These are phyloP conservation scores for Diaporthe australafricana DNA, from an alignment of 2,329 filamentous ascomycete species.

Conservation along the genomic window DNA sequence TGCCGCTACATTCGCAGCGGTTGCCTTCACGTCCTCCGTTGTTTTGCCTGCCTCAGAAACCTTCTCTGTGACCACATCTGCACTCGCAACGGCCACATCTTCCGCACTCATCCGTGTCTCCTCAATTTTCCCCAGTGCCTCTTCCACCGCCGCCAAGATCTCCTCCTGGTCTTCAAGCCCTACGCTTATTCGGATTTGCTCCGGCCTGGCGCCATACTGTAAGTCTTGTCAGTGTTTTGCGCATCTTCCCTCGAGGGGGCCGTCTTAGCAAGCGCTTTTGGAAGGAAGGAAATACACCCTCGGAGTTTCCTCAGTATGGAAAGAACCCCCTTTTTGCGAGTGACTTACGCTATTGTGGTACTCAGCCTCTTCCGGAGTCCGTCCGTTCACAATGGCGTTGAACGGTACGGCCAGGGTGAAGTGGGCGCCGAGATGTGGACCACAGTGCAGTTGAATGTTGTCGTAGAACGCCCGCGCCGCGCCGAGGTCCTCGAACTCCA, in stretches of 20 bases:
- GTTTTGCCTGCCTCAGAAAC: too few relatives aligned
- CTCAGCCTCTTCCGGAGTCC: constrained; percentile 49
- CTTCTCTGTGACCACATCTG: too few relatives aligned
- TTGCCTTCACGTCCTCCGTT: too few relatives aligned
- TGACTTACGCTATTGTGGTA: constrained; percentile 46
- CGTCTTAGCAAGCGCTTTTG: too few relatives aligned
- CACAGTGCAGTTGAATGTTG: constrained; percentile 58
- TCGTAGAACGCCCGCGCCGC: constrained; percentile 62
- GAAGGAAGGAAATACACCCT: background rate
- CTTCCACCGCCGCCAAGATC: constrained; percentile 52
- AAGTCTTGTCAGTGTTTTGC: background rate
- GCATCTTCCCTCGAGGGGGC: background rate
- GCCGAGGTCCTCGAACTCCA: constrained; percentile 60
- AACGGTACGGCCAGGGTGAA: constrained; percentile 62
- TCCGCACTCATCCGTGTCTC: too few relatives aligned
- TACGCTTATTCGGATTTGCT: constrained; percentile 59
- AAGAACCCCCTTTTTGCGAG: background rate
- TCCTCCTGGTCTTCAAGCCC: constrained; percentile 59
- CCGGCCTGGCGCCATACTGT: constrained; percentile 50
- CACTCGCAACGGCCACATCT: too few relatives aligned
- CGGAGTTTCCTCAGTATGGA: too few relatives aligned
- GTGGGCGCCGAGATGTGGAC: constrained; percentile 66
- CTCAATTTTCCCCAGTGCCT: constrained; percentile 48
- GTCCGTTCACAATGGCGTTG: constrained; percentile 56
- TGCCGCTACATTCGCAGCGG: too few relatives aligned